Conservation (phyloP, 192 early-diverging fungal species). For the Geranomyces variabilis region DNA sequence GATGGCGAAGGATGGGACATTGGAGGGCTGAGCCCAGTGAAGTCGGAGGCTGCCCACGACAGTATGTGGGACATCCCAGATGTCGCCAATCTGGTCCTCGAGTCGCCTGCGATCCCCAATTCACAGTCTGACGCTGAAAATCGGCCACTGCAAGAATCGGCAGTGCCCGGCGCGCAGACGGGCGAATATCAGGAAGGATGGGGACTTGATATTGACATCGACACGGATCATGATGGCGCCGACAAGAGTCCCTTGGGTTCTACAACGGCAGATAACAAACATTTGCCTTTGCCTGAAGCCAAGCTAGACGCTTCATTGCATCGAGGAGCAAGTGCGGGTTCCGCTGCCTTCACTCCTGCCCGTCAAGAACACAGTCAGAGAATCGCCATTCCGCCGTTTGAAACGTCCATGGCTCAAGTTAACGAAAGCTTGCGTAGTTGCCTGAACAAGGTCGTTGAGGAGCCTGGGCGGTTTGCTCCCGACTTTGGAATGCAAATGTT, state of each 20-base stretch:
- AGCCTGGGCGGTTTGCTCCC: neutral
- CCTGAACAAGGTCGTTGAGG: constrained; percentile 7
- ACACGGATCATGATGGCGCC: too few species aligned
- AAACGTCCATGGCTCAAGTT: neutral
- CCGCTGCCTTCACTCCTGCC: too few species aligned
- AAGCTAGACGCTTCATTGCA: too few species aligned
- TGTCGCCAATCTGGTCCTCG: constrained; percentile 3
- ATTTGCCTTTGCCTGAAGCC: too few species aligned
- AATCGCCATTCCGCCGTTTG: neutral
- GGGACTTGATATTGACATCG: neutral
- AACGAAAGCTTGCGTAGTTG: constrained; percentile 7
- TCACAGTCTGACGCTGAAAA: too few species aligned
- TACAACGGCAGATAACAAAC: too few species aligned
- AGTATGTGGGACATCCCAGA: constrained; percentile 22
- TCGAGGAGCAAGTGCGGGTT: too few species aligned
- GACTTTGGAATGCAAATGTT: constrained; percentile 31
- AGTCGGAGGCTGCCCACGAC: neutral
- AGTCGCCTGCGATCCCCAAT: neutral
- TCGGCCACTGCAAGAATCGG: neutral
- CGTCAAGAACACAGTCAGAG: too few species aligned
- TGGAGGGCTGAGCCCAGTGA: constrained; percentile 7
- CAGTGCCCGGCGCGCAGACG: neutral
- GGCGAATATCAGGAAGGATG: neutral
- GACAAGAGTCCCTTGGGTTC: neutral
- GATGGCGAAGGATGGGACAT: constrained; percentile 28